Percentiles rank a stretch among this genome's conserved stretches.
Conservation (phyloP, 257 asterid genomes). For the Nicotiana paniculata region DNA sequence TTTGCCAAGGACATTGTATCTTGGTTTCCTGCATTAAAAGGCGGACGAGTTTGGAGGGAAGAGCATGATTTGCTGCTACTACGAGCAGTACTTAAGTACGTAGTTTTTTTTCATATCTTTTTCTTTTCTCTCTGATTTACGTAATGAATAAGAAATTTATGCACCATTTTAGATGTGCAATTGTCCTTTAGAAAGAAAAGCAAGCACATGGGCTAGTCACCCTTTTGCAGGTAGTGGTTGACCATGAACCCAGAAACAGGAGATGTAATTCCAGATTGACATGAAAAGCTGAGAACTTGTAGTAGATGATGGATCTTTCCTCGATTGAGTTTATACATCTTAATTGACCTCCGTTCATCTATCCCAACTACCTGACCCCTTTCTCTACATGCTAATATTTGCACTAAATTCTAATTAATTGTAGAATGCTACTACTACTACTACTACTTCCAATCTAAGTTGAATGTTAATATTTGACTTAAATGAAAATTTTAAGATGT, state of each 20-base stretch:
- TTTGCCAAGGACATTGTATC: constrained; percentile 62
- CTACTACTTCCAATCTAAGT: neutral
- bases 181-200: neutral
- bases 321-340: neutral
- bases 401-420: neutral
- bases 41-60: constrained; percentile 89
- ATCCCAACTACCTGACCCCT: neutral
- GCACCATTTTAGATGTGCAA: neutral
- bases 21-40: constrained; percentile 75
- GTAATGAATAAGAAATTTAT: neutral
- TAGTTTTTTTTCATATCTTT: neutral
- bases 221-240: neutral
- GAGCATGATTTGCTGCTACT: constrained; percentile 70
- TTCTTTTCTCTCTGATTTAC: neutral
- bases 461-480: neutral
- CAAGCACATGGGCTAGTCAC: neutral
- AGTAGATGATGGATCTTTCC: neutral
- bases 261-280: neutral
- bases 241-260: neutral
- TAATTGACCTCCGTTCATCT: neutral
- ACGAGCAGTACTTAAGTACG: constrained; percentile 80
- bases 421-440: neutral
- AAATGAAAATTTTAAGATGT: neutral
- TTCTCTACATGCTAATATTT: neutral
- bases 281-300: neutral